Evolutionary conservation across 495 filamentous ascomycete species (phyloP), one percentile per base, ranked within the genome.

Genomic region (Melanomma pulvis-pyrius): DNA sequence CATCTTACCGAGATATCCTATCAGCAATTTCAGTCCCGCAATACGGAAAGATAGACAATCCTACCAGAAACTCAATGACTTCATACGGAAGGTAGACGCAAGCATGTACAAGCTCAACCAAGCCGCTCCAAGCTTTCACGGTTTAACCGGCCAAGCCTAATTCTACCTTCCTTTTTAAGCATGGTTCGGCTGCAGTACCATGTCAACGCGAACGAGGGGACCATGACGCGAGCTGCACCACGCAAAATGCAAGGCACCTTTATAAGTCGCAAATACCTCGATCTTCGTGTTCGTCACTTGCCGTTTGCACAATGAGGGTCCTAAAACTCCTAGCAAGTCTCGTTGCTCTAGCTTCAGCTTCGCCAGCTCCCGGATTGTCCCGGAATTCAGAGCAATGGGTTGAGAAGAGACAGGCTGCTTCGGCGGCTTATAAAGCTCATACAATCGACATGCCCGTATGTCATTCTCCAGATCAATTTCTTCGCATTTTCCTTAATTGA

Each of bases 401-500:
- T 3, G 47, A 32, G n/a, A 64, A 53, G 61, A 36, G 51, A 57
- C 50, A 55, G 15, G 39, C 17, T 30, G 39, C 24, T 24, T 36
- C 13, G n/a, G 19, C 59, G 36, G 29, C 52, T 19, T 69, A 69
- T 32, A 21, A 58, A 29, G 47, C 54, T 28, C 50, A 64, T 48
- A 59, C 54, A 19, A 69, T 69, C 36, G 61, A 69, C 28, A 50
- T 57, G 61, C 66, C 66, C 4, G 60, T 69, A 54, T 21, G 54
- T 2, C 6, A 1, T 12, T 19, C 13, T 55, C 30, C 29, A 15
- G 7, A 25, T 5, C 25, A 25, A 7, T 22, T 13, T 15, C 21
- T 4, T 8, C 8, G 47, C 3, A 36, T 41, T 21, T 12, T 34
- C 30, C 12, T n/a, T n/a, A 26, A 41, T 54, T 61, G 51, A 58